Evolutionary conservation across 129 eudicot species (phyloP).

Genomic region (Gnaphalium uliginosum): DNA sequence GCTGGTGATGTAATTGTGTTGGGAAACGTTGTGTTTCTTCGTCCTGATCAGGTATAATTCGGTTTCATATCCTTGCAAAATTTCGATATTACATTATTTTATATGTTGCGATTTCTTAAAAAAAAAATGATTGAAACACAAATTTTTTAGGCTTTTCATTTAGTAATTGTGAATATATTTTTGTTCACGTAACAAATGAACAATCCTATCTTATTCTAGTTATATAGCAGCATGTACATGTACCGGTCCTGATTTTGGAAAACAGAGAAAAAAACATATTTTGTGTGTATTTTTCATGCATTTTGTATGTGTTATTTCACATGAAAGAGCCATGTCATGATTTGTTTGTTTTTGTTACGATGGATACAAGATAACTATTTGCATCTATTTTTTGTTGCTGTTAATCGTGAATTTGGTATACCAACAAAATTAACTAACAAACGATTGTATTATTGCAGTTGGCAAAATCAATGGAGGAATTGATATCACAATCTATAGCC

Average conservation of each 20-base stretch:
- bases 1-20: slow-evolving; percentile 72
- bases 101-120: not conserved
- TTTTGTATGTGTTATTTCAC: not conserved
- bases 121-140: too few relatives aligned
- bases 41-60: slow-evolving; percentile 69
- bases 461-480: slow-evolving; percentile 66
- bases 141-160: too few relatives aligned
- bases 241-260: not conserved
- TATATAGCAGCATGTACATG: not conserved
- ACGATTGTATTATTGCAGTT: slow-evolving; percentile 37
- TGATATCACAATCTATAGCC: slow-evolving; percentile 49
- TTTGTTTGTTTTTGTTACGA: not conserved
- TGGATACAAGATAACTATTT: too few relatives aligned
- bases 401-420: not conserved
- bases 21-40: slow-evolving; percentile 67
- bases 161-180: too few relatives aligned
- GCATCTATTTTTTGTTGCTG: too few relatives aligned
- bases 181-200: not conserved
- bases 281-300: not conserved
- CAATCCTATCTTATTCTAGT: not conserved
- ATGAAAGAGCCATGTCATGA: not conserved
- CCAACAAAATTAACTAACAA: not conserved
- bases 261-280: not conserved
- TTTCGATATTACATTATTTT: too few relatives aligned
- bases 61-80: not conserved